Evolutionary conservation across 371 early-diverging fungal species (phyloP).

Genomic region (Syncephalastrum monosporum): DNA sequence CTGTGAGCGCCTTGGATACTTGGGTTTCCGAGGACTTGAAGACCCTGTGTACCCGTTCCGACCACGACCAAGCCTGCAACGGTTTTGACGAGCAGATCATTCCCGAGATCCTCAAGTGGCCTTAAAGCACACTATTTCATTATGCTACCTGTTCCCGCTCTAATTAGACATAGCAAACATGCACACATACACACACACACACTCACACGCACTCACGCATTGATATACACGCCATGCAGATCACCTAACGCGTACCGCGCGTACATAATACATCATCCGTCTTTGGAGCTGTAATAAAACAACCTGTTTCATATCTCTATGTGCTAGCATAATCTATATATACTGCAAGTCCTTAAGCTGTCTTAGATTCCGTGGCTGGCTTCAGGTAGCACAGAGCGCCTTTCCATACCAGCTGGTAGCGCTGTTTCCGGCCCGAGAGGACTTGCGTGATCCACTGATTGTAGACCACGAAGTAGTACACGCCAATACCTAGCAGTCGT

Average conservation of each 20-base stretch:
- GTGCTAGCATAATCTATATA: too few relatives aligned
- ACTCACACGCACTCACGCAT: too few relatives aligned
- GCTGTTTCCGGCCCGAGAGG: constrained; percentile 10
- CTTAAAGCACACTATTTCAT: constrained; percentile 23
- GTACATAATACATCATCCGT: too few relatives aligned
- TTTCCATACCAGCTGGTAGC: constrained; percentile 28
- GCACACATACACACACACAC: too few relatives aligned
- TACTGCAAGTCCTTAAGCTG: too few relatives aligned
- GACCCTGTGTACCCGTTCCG: constrained; percentile 34
- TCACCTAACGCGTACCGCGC: too few relatives aligned
- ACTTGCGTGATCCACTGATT: constrained; percentile 37
- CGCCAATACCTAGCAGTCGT: constrained; percentile 26
- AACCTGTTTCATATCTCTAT: too few relatives aligned
- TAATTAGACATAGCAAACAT: neutral
- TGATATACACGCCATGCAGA: too few relatives aligned
- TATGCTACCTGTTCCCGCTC: neutral
- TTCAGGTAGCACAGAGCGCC: constrained; percentile 39
- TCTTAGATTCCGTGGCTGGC: constrained; percentile 3
- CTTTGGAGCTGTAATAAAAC: too few relatives aligned
- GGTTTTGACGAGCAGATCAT: constrained; percentile 46
- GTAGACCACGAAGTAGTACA: constrained; percentile 40
- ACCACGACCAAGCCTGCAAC: constrained; percentile 37
- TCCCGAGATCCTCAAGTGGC: constrained; percentile 43
- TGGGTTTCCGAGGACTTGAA: constrained; percentile 38
- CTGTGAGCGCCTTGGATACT: constrained; percentile 22